These are phyloP conservation scores for Zarea fungicola DNA, from an alignment of 2,329 filamentous ascomycete genomes.

Conservation along the genomic window DNA sequence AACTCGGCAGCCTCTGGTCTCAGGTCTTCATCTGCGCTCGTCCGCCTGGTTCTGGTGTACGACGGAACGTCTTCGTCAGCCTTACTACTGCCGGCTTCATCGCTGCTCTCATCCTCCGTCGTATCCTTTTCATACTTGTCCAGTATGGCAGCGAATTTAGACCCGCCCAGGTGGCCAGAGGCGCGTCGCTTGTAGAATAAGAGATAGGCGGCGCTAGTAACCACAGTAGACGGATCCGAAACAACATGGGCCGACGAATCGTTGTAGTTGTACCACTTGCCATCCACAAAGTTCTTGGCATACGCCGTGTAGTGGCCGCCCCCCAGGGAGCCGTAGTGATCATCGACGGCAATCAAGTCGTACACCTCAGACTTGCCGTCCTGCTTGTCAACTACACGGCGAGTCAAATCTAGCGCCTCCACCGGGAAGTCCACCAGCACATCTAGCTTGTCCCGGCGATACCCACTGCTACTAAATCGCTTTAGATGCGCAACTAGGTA, in stretches of 20 bases:
- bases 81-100: slow-evolving; percentile 33
- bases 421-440: slow-evolving; percentile 87
- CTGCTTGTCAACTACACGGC: slow-evolving; percentile 73
- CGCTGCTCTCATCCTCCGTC: slow-evolving; percentile 41
- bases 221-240: slow-evolving; percentile 54
- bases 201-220: slow-evolving; percentile 79
- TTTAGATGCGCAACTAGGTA: slow-evolving; percentile 94
- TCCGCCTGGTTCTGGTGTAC: slow-evolving; percentile 31
- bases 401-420: slow-evolving; percentile 75
- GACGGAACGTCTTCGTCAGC: slow-evolving; percentile 27
- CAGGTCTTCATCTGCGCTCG: slow-evolving; percentile 44
- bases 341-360: slow-evolving; percentile 92
- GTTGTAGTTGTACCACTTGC: slow-evolving; percentile 94
- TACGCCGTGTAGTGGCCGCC: slow-evolving; percentile 96
- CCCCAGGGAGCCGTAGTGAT: slow-evolving; percentile 88
- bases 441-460: slow-evolving; percentile 85
- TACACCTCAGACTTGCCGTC: slow-evolving; percentile 80
- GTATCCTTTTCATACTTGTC: slow-evolving; percentile 52
- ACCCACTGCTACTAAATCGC: slow-evolving; percentile 81
- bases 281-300: slow-evolving; percentile 86
- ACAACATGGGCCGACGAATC: slow-evolving; percentile 68
- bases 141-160: slow-evolving; percentile 65
- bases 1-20: slow-evolving; percentile 15
- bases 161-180: slow-evolving; percentile 69
- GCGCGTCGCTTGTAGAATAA: slow-evolving; percentile 93